phyloP scores from a whole-genome alignment of 495 filamentous ascomycete genomes.

The Trichocladium uniseriatum region DNA sequence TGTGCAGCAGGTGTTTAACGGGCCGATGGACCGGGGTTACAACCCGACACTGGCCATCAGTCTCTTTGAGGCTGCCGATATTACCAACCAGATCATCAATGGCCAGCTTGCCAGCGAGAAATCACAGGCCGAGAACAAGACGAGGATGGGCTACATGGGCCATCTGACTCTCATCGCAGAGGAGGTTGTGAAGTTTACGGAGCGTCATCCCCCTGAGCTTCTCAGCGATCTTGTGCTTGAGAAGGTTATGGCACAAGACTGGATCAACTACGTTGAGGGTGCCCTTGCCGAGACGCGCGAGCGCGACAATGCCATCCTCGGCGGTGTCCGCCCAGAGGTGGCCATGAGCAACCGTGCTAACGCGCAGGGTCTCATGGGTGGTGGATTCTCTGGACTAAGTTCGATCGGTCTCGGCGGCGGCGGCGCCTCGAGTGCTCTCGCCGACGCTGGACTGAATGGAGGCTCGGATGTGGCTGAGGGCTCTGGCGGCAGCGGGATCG shows the following conservation, averaged over 20 bases:
- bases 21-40: constrained; percentile 90
- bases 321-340: constrained; percentile 86
- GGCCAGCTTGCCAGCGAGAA: constrained; percentile 82
- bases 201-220: constrained; percentile 81
- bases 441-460: constrained; percentile 62
- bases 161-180: constrained; percentile 96
- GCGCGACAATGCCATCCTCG: constrained; percentile 96
- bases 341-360: constrained; percentile 44
- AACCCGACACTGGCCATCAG: constrained; percentile 90
- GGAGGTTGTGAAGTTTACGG: constrained; percentile 97
- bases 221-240: constrained; percentile 78
- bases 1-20: constrained; percentile 98
- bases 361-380: constrained; percentile 25
- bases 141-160: constrained; percentile 96
- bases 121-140: constrained; percentile 68
- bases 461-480: constrained; percentile 66
- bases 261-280: constrained; percentile 93
- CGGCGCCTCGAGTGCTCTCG: constrained; percentile 58
- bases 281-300: constrained; percentile 89
- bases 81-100: constrained; percentile 85
- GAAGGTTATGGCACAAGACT: constrained; percentile 74
- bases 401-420: constrained; percentile 35
- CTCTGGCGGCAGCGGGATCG: constrained; percentile 54
- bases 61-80: constrained; percentile 78
- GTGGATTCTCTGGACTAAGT: constrained; percentile 38